These are phyloP conservation scores for Blastobotrys ciferrii DNA, from an alignment of 1,139 yeast species.

Conservation along the genomic window DNA sequence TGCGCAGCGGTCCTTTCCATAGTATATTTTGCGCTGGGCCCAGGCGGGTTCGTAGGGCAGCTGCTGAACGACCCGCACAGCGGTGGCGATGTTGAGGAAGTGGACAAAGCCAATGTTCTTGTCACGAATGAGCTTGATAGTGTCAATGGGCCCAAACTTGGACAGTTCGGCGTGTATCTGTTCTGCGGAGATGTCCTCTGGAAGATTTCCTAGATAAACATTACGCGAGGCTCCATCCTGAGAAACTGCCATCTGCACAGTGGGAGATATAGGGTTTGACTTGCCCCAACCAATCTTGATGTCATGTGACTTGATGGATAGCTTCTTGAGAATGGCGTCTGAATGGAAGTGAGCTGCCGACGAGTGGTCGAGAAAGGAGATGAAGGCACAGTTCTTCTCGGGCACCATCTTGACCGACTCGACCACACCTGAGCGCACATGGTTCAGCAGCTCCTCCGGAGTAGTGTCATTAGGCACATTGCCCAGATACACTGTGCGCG, in stretches of 20 bases:
- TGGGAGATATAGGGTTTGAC: constrained; percentile 62
- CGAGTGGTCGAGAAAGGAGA: constrained; percentile 46
- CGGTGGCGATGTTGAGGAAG: constrained; percentile 76
- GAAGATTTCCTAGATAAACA: constrained; percentile 77
- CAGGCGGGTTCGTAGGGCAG: constrained; percentile 56
- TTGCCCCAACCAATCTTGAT: constrained; percentile 66
- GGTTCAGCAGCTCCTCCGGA: constrained; percentile 79
- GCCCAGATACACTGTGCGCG: constrained; percentile 85
- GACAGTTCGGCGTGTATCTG: constrained; percentile 64
- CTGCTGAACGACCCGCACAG: constrained; percentile 75
- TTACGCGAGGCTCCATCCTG: constrained; percentile 90
- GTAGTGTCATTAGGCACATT: constrained; percentile 81
- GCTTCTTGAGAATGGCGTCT: constrained; percentile 46
- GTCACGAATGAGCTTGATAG: constrained; percentile 67
- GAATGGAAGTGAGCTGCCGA: constrained; percentile 50
- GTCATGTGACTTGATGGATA: constrained; percentile 46
- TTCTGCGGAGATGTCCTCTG: constrained; percentile 55
- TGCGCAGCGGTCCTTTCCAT: constrained; percentile 86
- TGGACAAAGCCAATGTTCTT: constrained; percentile 79
- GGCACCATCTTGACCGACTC: constrained; percentile 62
- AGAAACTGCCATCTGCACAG: constrained; percentile 70
- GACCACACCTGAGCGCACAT: constrained; percentile 86
- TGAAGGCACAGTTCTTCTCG: constrained; percentile 48
- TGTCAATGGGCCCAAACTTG: constrained; percentile 79
- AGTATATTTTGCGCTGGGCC: constrained; percentile 64